Evolutionary conservation across 225 moss, liverwort and hornwort genomes (phyloP).

Genomic region (Asterella californica): DNA sequence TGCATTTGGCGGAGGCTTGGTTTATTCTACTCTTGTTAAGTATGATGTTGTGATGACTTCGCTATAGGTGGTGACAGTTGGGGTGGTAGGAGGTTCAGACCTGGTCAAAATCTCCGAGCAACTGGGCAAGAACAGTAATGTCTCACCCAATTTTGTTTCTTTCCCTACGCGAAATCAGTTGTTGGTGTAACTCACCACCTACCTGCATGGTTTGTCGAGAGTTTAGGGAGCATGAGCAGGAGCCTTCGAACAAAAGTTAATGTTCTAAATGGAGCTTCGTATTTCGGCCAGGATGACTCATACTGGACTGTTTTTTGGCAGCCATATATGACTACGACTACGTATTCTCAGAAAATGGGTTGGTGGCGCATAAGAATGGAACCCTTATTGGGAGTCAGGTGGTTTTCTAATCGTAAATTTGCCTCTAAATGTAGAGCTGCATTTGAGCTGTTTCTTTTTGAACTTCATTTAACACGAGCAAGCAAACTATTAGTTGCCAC

Average conservation of each 20-base stretch:
- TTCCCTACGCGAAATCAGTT: background rate
- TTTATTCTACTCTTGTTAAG: background rate
- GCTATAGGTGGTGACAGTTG: slow-evolving; percentile 69
- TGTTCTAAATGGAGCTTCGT: too few species aligned
- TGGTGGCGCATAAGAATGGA: slow-evolving; percentile 67
- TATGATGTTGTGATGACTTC: slow-evolving; percentile 1
- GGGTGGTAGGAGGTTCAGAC: slow-evolving; percentile 83
- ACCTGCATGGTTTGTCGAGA: background rate
- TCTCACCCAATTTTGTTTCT: background rate
- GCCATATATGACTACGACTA: slow-evolving; percentile 66
- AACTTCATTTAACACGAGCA: background rate
- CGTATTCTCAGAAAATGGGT: slow-evolving; percentile 83
- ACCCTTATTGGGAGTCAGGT: slow-evolving; percentile 70
- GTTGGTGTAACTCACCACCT: background rate
- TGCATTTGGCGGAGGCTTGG: background rate
- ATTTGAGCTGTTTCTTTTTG: background rate
- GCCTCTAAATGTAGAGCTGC: background rate
- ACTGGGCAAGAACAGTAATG: slow-evolving; percentile 61
- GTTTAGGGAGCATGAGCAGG: background rate
- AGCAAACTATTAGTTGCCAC: background rate
- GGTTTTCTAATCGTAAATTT: background rate
- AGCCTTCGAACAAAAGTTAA: too few species aligned
- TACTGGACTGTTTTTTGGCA: slow-evolving; percentile 30
- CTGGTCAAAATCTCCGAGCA: slow-evolving; percentile 79
- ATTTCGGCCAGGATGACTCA: background rate